phyloP scores from a whole-genome alignment of 331 rosid species.

The Quercus phellos region DNA sequence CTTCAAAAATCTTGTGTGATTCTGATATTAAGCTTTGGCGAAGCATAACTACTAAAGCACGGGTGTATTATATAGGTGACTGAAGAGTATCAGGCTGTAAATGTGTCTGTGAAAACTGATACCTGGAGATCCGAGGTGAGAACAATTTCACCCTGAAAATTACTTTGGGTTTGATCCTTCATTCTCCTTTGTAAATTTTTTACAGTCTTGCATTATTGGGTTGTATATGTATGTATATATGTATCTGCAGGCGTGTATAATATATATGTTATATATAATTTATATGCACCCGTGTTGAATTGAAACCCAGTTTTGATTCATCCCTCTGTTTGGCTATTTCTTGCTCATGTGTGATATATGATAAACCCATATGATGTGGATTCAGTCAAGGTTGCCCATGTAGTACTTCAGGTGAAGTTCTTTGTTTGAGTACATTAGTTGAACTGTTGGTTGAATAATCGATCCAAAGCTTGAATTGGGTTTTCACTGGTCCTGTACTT shows the following conservation, averaged over 20 bases:
- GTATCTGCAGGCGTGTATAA: neutral
- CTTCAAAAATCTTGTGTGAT: constrained; percentile 19
- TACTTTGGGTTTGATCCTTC: neutral
- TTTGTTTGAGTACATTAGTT: neutral
- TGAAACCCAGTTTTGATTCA: neutral
- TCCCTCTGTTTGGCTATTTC: neutral
- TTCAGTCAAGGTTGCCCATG: neutral
- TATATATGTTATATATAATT: neutral
- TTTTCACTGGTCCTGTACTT: neutral
- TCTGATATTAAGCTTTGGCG: constrained; percentile 10
- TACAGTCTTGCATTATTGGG: neutral
- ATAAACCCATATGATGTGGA: constrained; percentile 2
- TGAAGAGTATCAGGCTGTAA: constrained; percentile 82
- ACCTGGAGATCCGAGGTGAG: constrained; percentile 61
- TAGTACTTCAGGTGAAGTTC: neutral
- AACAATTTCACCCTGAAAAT: constrained; percentile 9
- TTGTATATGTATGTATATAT: neutral
- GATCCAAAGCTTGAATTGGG: neutral
- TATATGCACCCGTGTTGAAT: neutral
- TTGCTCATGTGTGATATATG: neutral
- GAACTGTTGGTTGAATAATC: neutral
- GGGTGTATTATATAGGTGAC: constrained; percentile 58
- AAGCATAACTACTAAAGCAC: constrained; percentile 20
- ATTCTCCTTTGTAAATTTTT: neutral
- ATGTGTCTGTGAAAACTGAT: constrained; percentile 69